phyloP scores from a whole-genome alignment of 768 basidiomycete genomes.

The Amanita molliuscula region DNA sequence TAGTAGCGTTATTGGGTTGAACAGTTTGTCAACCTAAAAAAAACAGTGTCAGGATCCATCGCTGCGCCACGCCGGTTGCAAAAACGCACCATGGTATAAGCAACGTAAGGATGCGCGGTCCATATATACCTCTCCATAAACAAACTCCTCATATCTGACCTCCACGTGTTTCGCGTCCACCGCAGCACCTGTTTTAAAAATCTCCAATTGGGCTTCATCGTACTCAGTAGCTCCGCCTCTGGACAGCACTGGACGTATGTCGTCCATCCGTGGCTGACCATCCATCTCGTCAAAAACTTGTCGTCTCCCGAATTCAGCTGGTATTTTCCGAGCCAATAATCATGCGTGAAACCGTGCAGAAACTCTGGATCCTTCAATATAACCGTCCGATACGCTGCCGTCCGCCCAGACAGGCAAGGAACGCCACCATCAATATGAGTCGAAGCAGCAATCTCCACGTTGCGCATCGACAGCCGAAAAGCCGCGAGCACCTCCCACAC shows the following conservation, averaged over 20 bases:
- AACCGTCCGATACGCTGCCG: constrained; percentile 88
- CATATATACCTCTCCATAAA: constrained; percentile 86
- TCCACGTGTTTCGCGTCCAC: constrained; percentile 94
- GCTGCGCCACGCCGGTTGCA: constrained; percentile 11
- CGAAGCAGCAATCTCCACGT: constrained; percentile 83
- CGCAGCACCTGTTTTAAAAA: constrained; percentile 90
- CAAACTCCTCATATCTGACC: constrained; percentile 78
- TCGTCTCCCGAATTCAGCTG: constrained; percentile 92
- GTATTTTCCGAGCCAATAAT: constrained; percentile 90
- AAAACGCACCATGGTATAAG: constrained; percentile 80
- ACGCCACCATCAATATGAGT: constrained; percentile 92
- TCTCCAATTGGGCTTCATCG: constrained; percentile 96
- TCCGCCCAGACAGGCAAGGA: constrained; percentile 86
- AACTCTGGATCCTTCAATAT: constrained; percentile 95
- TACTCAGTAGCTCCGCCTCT: constrained; percentile 78
- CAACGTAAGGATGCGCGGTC: constrained; percentile 85
- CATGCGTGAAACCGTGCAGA: constrained; percentile 86
- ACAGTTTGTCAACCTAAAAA: constrained; percentile 68
- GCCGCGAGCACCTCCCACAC: constrained; percentile 95
- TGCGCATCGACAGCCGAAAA: constrained; percentile 85
- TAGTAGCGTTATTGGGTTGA: constrained; percentile 82
- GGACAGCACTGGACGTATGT: constrained; percentile 88
- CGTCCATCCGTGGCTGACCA: constrained; percentile 92
- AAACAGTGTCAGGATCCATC: background rate
- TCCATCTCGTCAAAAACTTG: constrained; percentile 93